phyloP scores from a whole-genome alignment of 73 alveolate species.

The Diophrys appendiculata region DNA sequence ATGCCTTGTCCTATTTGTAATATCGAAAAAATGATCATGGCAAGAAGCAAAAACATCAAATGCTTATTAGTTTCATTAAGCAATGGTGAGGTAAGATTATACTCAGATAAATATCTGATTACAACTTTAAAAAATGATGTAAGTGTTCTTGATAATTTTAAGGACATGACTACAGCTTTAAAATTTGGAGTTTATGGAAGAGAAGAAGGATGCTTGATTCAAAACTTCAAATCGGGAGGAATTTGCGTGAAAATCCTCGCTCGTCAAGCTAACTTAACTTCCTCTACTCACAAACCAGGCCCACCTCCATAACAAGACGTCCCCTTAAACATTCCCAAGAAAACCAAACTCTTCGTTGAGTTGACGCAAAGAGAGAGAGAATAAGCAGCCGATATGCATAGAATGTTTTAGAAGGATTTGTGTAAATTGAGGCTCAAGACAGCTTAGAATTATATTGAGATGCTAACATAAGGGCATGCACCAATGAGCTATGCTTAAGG shows the following conservation, averaged over 20 bases:
- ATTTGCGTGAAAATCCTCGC: conserved; percentile 75
- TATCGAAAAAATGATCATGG: conserved; percentile 81
- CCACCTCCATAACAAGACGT: conserved; percentile 80
- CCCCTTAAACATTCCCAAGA: conserved; percentile 85
- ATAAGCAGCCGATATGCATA: conserved; percentile 88
- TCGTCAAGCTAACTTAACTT: conserved; percentile 66
- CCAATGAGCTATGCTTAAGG: conserved; percentile 86
- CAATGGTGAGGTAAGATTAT: conserved; percentile 89
- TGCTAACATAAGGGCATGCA: conserved; percentile 90
- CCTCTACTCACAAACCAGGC: conserved; percentile 63
- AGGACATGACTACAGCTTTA: conserved; percentile 86
- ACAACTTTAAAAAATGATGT: conserved; percentile 72
- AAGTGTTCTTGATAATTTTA: neutral
- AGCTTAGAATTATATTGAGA: conserved; percentile 84
- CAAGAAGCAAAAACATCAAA: conserved; percentile 58
- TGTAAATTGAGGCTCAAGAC: conserved; percentile 87
- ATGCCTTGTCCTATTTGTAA: conserved; percentile 77
- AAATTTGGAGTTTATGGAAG: conserved; percentile 88
- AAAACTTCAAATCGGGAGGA: conserved; percentile 87
- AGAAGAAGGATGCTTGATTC: conserved; percentile 86
- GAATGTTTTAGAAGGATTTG: conserved; percentile 90
- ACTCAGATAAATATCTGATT: conserved; percentile 81
- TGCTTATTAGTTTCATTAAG: conserved; percentile 81
- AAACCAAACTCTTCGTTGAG: conserved; percentile 87
- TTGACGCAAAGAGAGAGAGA: conserved; percentile 94